These are phyloP conservation scores for Inga leiocalycina DNA, from an alignment of 306 rosid species.

Conservation along the genomic window DNA sequence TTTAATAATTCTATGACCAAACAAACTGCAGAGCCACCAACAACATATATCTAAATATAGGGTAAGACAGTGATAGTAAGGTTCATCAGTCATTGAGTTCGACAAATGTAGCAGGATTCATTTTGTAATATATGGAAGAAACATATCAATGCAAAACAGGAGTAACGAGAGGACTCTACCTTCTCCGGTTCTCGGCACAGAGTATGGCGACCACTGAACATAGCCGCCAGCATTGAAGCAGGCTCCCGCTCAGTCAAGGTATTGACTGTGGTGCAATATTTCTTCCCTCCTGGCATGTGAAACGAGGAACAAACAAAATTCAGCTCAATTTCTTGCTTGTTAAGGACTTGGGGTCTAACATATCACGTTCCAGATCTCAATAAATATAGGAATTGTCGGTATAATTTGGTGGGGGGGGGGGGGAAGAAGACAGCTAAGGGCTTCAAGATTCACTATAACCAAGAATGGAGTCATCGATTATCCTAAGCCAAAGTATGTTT, in stretches of 20 bases:
- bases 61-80: constrained; percentile 1
- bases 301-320: background rate
- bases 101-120: background rate
- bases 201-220: constrained; percentile 93
- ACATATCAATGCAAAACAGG: background rate
- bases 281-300: constrained; percentile 71
- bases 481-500: background rate
- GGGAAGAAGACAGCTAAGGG: background rate
- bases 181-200: constrained; percentile 60
- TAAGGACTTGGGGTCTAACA: background rate
- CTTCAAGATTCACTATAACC: constrained; percentile 2
- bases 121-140: background rate
- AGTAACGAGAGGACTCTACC: constrained; percentile 29
- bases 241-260: constrained; percentile 89
- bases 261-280: constrained; percentile 72
- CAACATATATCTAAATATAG: background rate
- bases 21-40: background rate
- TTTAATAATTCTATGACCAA: background rate
- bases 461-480: background rate
- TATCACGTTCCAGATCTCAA: background rate
- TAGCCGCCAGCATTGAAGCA: constrained; percentile 92
- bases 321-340: background rate
- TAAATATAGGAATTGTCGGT: background rate
- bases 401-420: background rate
- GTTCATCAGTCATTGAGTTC: background rate